phyloP scores from a whole-genome alignment of 2,329 filamentous ascomycete genomes.

The Aspergillus sclerotialis region DNA sequence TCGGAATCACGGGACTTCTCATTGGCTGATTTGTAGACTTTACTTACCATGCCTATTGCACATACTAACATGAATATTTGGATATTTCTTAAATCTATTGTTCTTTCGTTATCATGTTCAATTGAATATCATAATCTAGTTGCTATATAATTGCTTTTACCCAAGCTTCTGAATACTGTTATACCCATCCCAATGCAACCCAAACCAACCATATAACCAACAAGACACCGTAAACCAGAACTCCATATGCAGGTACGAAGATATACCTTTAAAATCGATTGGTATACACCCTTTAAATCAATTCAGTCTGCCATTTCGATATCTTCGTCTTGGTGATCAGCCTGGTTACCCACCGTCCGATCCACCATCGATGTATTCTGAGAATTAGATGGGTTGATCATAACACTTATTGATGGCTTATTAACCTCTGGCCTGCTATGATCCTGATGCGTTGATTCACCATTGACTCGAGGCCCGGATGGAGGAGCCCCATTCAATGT shows the following conservation, averaged over 20 bases:
- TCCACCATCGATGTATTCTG: constrained; percentile 51
- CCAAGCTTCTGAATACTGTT: too few relatives aligned
- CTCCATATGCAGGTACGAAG: too few relatives aligned
- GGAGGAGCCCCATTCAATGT: constrained; percentile 25
- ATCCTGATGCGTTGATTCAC: constrained; percentile 12
- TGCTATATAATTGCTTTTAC: too few relatives aligned
- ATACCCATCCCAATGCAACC: too few relatives aligned
- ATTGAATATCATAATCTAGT: too few relatives aligned
- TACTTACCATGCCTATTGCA: not conserved
- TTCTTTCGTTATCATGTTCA: too few relatives aligned
- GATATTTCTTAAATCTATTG: too few relatives aligned
- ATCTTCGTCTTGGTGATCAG: constrained; percentile 40
- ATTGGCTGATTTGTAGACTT: constrained; percentile 27
- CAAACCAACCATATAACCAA: too few relatives aligned
- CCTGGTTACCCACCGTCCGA: constrained; percentile 42
- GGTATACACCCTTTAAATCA: too few relatives aligned
- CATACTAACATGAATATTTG: too few relatives aligned
- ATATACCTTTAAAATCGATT: too few relatives aligned
- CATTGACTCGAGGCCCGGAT: constrained; percentile 14
- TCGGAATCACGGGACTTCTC: constrained; percentile 35
- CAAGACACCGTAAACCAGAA: too few relatives aligned
- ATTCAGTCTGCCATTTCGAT: constrained; percentile 50
- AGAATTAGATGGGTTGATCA: constrained; percentile 27
- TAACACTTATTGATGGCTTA: constrained; percentile 19
- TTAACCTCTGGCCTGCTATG: constrained; percentile 9